Base-by-base conservation (phyloP, 495 filamentous ascomycete genomes). In the Letharia columbiana region DNA sequence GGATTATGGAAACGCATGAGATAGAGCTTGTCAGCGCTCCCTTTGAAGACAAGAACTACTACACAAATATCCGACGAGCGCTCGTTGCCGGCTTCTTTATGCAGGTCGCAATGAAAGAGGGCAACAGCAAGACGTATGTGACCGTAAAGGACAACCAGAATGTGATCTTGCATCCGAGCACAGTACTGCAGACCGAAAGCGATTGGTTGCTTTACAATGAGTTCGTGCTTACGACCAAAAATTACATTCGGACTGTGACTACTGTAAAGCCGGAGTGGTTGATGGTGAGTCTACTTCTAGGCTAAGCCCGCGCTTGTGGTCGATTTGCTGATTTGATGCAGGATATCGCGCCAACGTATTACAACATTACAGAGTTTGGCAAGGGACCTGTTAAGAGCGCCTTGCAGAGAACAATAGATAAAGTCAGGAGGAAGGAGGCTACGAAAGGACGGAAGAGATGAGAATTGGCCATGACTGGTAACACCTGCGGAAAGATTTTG, bases 191-290 rank as follows among this genome's bases (percentile, higher is more conserved):
- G 57, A 86, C 89, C 63, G 92, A 97, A 20, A 89, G 87, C 67
- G 94, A 97, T 71, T 99, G 95, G 95, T 89, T 99, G 40, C 79
- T 99, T 1, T 99, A 99, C 76, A 96, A 99, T 73, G 94, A 99
- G 75, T 99, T 97, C 71, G 95, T 98, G 7, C 85, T 99, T 64
- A 99, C 94, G 1, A 91, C 87, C 12, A 98, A 98, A 83, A 95
- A 97, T 75, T 99, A 95, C 66, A 83, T 89, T 45, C 74, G 87
- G 41, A 89, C 84, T 9, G 83, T 88, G 50, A 89, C 86, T 23
- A 80, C 83, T 17, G 84, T 89, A 41, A 81, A 81, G 65, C 82
- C 85, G 2, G 90, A 94, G 71, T 99, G 94, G 94, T 82, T 99
- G 61, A 75, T 97, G 77, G 91, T 95, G 82, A 76, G 91, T 86